Conservation (phyloP, 805 yeast species). For the Starmerella bombicola region DNA sequence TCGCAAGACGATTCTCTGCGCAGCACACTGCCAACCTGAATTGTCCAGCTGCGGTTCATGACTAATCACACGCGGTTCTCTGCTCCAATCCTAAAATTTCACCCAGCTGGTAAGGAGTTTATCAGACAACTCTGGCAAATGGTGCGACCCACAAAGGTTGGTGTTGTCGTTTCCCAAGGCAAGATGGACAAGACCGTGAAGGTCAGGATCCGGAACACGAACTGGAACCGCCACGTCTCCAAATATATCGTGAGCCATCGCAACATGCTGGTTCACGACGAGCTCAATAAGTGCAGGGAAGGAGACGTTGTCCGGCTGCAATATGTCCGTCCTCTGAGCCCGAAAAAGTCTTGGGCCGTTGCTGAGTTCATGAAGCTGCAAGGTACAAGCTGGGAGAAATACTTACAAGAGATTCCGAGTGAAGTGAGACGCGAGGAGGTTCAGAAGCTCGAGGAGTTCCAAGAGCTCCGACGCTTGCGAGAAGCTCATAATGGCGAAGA, state of each 20-base stretch:
- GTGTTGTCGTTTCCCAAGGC: constrained; percentile 90
- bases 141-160: constrained; percentile 86
- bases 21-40: no score
- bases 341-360: constrained; percentile 73
- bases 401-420: constrained; percentile 58
- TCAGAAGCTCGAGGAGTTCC: constrained; percentile 41
- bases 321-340: constrained; percentile 64
- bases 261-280: constrained; percentile 87
- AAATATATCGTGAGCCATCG: constrained; percentile 61
- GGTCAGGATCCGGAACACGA: constrained; percentile 71
- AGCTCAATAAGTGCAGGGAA: constrained; percentile 77
- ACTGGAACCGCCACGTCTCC: constrained; percentile 43
- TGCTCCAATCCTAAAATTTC: no score
- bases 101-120: no score
- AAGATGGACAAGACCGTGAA: constrained; percentile 92
- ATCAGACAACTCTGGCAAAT: constrained; percentile 29
- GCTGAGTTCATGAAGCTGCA: constrained; percentile 81
- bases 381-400: constrained; percentile 83
- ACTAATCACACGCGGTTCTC: no score
- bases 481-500: constrained; percentile 20
- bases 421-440: constrained; percentile 58
- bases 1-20: no score
- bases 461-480: constrained; percentile 36
- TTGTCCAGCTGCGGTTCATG: no score
- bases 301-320: constrained; percentile 94